Base-by-base conservation (phyloP, 2,329 filamentous ascomycete genomes). In the Neocatenulostroma microsporum region DNA sequence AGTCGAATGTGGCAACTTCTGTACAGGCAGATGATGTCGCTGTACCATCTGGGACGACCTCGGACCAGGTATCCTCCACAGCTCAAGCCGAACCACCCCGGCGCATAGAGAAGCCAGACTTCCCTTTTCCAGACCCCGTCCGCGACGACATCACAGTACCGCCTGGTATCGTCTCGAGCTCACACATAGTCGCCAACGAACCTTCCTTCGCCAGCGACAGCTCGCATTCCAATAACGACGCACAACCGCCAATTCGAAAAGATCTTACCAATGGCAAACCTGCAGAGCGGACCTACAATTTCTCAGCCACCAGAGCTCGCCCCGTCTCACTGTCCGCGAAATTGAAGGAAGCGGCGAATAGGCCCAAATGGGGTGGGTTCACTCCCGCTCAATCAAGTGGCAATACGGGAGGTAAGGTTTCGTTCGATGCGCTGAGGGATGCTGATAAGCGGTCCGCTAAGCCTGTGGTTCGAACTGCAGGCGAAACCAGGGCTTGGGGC, bases 401-500 rank as follows among this genome's bases (percentile, higher is more conserved):
- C n/a, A n/a, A n/a, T n/a, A n/a, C n/a, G n/a, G n/a, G n/a, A n/a
- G n/a, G 6, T 3, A 34, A 34, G 18, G 26, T 21, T 4, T 35
- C 26, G 14, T 37, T 37, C 18, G 34, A 39, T 14, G 18, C 32
- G 3, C 21, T 42, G 18, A n/a, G 36, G 10, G 27, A n/a, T 9
- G 28, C 33, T 6, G 40, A 42, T 24, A 30, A 20, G 23, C 14
- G 23, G 10, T 36, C 33, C 3, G 8, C 28, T 5, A 21, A 17
- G 14, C 36, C 26, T 8, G 14, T 19, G 12, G 27, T 36, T 8
- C 4, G 17, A 5, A 39, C 40, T 15, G 36, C 40, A 13, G 40
- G 40, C 8, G 27, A 39, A 24, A 19, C 10, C 3, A 39, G 15
- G 24, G 36, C 36, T 18, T 42, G 40, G 40, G 40, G 36, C 9